Conservation (phyloP, 345 rosid species). For the Aurinia saxatilis region DNA sequence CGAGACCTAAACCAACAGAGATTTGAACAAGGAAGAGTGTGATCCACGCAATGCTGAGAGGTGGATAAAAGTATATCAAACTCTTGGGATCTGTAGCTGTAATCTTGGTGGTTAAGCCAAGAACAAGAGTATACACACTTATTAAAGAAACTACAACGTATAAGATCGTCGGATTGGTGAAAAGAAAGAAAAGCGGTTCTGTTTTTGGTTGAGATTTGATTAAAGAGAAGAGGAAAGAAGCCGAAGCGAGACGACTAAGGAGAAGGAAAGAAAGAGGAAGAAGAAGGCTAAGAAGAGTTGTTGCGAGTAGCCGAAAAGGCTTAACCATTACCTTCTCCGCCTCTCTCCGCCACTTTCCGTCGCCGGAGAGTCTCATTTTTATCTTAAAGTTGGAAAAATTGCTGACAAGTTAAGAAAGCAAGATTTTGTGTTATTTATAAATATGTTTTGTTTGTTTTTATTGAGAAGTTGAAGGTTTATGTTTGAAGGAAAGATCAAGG, state of each 20-base stretch:
- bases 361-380: background rate
- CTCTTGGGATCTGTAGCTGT: slow-evolving; percentile 26
- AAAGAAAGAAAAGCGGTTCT: slow-evolving; percentile 18
- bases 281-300: slow-evolving; percentile 51
- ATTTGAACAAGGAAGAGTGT: slow-evolving; percentile 46
- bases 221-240: slow-evolving; percentile 27
- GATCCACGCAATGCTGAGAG: slow-evolving; percentile 47
- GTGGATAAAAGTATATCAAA: slow-evolving; percentile 22
- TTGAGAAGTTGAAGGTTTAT: background rate
- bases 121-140: slow-evolving; percentile 46
- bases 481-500: slow-evolving; percentile 29
- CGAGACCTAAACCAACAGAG: slow-evolving; percentile 52
- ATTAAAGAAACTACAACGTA: slow-evolving; percentile 37
- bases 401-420: background rate
- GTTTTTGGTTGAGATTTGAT: slow-evolving; percentile 9
- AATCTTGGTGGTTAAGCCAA: slow-evolving; percentile 47
- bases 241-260: slow-evolving; percentile 48
- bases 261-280: slow-evolving; percentile 73
- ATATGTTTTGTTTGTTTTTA: background rate
- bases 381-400: background rate
- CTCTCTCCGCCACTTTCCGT: slow-evolving; percentile 16
- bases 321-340: slow-evolving; percentile 22
- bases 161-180: slow-evolving; percentile 34
- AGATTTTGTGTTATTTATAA: slow-evolving; percentile 9
- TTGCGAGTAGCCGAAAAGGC: slow-evolving; percentile 41